Conservation (phyloP, 148 eudicot genomes). For the Limonium bicolor region DNA sequence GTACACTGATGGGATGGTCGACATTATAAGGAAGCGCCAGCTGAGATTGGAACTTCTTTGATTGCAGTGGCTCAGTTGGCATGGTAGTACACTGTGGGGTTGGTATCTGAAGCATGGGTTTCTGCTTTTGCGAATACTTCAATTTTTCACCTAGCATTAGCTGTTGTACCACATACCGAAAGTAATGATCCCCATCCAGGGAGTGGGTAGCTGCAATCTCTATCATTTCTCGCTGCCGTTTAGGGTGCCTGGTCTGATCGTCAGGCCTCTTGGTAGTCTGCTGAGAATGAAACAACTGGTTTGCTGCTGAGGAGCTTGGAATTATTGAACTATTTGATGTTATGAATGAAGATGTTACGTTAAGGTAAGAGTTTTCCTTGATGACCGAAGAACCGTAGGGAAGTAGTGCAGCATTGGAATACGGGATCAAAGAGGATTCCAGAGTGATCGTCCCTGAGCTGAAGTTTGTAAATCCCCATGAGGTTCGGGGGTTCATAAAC, state of each 20-base stretch:
- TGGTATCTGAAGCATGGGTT: too few species aligned
- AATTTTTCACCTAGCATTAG: too few species aligned
- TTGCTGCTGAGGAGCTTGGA: slow-evolving; percentile 4
- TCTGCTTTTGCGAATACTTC: too few species aligned
- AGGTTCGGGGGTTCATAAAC: too few species aligned
- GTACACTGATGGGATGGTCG: not conserved
- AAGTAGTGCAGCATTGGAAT: slow-evolving; percentile 13
- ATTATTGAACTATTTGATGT: slow-evolving; percentile 13
- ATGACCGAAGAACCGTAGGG: slow-evolving; percentile 10
- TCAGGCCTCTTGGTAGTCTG: slow-evolving; percentile 2
- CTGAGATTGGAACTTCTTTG: too few species aligned
- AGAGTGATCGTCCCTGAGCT: slow-evolving; percentile 17
- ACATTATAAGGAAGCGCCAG: slow-evolving; percentile 9
- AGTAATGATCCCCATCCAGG: too few species aligned
- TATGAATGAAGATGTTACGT: slow-evolving; percentile 12
- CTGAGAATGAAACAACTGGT: slow-evolving; percentile 11
- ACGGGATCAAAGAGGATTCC: slow-evolving; percentile 16
- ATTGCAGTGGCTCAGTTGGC: too few species aligned
- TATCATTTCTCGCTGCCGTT: slow-evolving; percentile 8
- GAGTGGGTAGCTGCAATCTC: too few species aligned
- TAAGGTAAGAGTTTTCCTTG: slow-evolving; percentile 5
- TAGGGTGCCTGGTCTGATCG: too few species aligned
- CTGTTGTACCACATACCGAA: too few species aligned
- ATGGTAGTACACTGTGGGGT: too few species aligned
- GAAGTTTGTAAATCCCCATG: too few species aligned